These are phyloP conservation scores for Geranium incanum DNA, from an alignment of 441 rosid species.

Conservation along the genomic window DNA sequence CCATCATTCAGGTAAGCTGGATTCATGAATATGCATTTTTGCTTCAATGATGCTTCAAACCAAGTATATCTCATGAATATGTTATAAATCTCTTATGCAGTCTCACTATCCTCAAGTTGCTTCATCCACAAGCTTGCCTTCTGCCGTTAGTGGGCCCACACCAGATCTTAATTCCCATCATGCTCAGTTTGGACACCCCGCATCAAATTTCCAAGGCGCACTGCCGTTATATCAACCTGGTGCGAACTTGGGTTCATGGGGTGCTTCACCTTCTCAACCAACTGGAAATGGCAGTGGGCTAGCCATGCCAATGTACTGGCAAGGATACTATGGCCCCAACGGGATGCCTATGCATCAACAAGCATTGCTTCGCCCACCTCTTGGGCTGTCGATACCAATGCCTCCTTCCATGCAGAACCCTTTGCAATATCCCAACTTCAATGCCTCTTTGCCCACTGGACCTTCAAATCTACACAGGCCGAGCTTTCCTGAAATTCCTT, in stretches of 20 bases:
- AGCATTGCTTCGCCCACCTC: slow-evolving; percentile 66
- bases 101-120: slow-evolving; percentile 72
- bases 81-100: slow-evolving; percentile 37
- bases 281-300: slow-evolving; percentile 53
- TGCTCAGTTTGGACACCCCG: slow-evolving; percentile 53
- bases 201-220: slow-evolving; percentile 56
- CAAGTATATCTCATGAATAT: slow-evolving; percentile 15
- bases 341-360: slow-evolving; percentile 78
- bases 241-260: slow-evolving; percentile 71
- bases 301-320: slow-evolving; percentile 81
- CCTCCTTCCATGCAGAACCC: slow-evolving; percentile 63
- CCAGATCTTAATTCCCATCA: slow-evolving; percentile 48
- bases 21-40: slow-evolving; percentile 4
- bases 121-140: slow-evolving; percentile 47
- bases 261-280: slow-evolving; percentile 58
- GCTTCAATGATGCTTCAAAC: slow-evolving; percentile 1
- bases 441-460: slow-evolving; percentile 43
- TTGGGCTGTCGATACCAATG: slow-evolving; percentile 63
- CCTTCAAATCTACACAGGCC: slow-evolving; percentile 40
- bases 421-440: slow-evolving; percentile 63
- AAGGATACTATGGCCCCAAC: slow-evolving; percentile 68
- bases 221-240: slow-evolving; percentile 86
- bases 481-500: slow-evolving; percentile 35
- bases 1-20: slow-evolving; percentile 72
- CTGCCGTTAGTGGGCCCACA: slow-evolving; percentile 45